These are phyloP conservation scores for Aspergillus spinulosporus DNA, from an alignment of 2,329 filamentous ascomycete species.

Conservation along the genomic window DNA sequence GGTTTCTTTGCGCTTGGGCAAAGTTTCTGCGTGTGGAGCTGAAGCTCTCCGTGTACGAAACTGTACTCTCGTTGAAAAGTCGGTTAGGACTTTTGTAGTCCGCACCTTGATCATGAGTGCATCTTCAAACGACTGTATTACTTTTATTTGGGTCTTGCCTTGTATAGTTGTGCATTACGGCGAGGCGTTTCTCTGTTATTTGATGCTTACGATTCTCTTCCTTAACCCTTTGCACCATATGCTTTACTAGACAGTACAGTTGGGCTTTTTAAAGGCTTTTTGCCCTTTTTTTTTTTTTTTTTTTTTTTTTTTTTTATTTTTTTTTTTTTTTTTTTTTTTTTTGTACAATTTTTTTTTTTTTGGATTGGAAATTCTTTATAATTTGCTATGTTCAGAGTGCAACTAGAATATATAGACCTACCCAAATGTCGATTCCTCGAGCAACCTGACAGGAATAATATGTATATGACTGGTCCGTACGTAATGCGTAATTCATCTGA, in stretches of 20 bases:
- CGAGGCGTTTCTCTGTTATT: slow-evolving; percentile 19
- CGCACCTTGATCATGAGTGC: neutral
- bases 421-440: neutral
- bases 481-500: neutral
- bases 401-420: slow-evolving; percentile 11
- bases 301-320: neutral
- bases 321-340: no score
- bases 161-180: slow-evolving; percentile 18
- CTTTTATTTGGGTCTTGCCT: slow-evolving; percentile 7
- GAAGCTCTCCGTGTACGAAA: slow-evolving; percentile 61
- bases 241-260: neutral
- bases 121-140: neutral
- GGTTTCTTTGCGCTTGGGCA: slow-evolving; percentile 54
- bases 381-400: neutral
- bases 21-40: slow-evolving; percentile 58
- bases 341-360: neutral
- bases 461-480: neutral
- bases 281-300: neutral
- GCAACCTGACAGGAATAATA: neutral
- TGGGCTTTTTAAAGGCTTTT: neutral
- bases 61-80: slow-evolving; percentile 53
- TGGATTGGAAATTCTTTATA: neutral
- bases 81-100: slow-evolving; percentile 45
- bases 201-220: slow-evolving; percentile 1
- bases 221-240: neutral